phyloP scores from a whole-genome alignment of 257 asterid genomes.

The Nicotiana obtusifolia region DNA sequence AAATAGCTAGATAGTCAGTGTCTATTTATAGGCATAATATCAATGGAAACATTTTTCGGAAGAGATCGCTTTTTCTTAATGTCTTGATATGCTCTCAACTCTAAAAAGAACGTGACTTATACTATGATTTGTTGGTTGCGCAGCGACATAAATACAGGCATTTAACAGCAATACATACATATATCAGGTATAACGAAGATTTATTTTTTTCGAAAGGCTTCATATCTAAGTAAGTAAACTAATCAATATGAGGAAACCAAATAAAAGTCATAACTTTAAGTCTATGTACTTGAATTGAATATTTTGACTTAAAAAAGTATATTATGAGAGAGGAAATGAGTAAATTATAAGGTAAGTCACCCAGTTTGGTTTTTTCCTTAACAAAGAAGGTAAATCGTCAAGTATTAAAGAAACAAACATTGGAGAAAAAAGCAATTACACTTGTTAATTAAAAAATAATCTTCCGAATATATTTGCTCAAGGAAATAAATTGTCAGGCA shows the following conservation, averaged over 20 bases:
- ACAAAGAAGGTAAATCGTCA: neutral
- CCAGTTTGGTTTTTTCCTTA: neutral
- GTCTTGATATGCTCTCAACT: neutral
- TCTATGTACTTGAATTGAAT: neutral
- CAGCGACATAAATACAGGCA: neutral
- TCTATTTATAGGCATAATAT: neutral
- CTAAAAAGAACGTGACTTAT: neutral
- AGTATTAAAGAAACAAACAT: neutral
- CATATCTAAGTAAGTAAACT: neutral
- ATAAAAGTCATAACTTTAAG: neutral
- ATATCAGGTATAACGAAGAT: neutral
- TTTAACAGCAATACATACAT: neutral
- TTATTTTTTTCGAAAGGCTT: neutral
- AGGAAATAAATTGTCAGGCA: neutral
- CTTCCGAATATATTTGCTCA: neutral
- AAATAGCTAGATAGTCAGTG: no score
- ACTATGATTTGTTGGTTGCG: conserved; percentile 2
- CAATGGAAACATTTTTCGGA: neutral
- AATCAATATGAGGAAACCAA: neutral
- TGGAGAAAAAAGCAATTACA: neutral
- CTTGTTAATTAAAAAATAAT: neutral
- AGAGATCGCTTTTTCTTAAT: neutral
- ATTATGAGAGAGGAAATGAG: neutral
- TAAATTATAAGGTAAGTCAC: neutral
- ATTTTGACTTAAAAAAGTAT: neutral